Base-by-base conservation (phyloP, 805 yeast species). In the Debaryomyces prosopidis region DNA sequence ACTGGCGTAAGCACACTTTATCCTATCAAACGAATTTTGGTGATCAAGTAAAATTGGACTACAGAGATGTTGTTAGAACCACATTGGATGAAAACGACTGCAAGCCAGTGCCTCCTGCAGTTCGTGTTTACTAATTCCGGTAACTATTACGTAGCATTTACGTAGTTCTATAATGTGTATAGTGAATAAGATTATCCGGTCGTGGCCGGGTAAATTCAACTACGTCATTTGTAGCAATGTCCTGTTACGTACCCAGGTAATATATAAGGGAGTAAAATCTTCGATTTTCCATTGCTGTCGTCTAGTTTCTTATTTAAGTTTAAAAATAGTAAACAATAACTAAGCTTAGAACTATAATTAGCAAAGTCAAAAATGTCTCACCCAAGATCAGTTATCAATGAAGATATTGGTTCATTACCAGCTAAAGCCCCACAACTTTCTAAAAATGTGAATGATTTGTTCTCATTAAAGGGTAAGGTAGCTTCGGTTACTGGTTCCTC, bases 1-100 rank as follows among this genome's bases (percentile, higher is more conserved):
- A 90, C 80, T 92, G 99, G 99, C 89, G 89, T 92, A 94, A 92
- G 77, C 99, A 92, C 75, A 79, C 97, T 40, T 76, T 92, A 65
- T 89, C 97, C 42, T 92, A 94, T 90, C 98, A 94, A 78, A 62
- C 70, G 46, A 66, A 72, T 20, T 76, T 77, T 50, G 95, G 92
- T 60, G 92, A 79, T 37, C 77, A 78, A 43, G 89, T 89, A 43
- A 73, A 67, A 45, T 81, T 92, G 71, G 84, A 75, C 59, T 92
- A 92, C 85, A 87, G 99, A 81, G 74, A 76, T 46, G 98, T 94
- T 57, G 81, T 88, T 60, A 75, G 76, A 56, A 77, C 82, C 49
- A 92, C 99, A 36, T 80, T 92, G 70, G 97, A 94, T 72, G 95
- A 82, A 72, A 75, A 71, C 52, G 98, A 92, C 72, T 90, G 97